Percentiles rank a stretch among this genome's conserved stretches.
phyloP scores from a whole-genome alignment of 1,284 basidiomycete genomes.

The Pseudozyma hubeiensis region DNA sequence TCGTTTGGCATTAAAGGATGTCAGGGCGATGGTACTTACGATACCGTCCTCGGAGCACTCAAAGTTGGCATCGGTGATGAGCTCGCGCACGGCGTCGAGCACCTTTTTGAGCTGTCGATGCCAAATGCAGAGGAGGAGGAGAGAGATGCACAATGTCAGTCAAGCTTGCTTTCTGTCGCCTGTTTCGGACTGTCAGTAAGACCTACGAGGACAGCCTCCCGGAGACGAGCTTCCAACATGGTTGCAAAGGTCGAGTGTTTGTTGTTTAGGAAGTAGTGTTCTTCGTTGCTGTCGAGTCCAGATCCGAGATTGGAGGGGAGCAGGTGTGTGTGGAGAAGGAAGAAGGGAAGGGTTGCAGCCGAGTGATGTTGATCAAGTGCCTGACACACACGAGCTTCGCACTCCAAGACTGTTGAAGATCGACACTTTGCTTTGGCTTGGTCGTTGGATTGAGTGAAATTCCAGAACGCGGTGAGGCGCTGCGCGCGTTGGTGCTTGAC shows the following conservation, averaged over 20 bases:
- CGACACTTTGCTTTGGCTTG: not conserved
- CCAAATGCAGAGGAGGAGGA: not conserved
- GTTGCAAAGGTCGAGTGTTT: conserved; percentile 3
- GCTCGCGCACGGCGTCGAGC: conserved; percentile 86
- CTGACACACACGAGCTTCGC: not conserved
- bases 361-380: not conserved
- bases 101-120: conserved; percentile 63
- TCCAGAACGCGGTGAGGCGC: conserved; percentile 2
- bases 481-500: conserved; percentile 1
- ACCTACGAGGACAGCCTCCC: conserved; percentile 57
- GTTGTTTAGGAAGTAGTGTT: not conserved
- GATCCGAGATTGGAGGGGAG: not conserved
- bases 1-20: conserved; percentile 1
- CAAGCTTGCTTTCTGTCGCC: not conserved
- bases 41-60: conserved; percentile 95
- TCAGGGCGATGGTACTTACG: conserved; percentile 72
- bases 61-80: conserved; percentile 97
- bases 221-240: conserved; percentile 64
- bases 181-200: no score
- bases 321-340: conserved; percentile 1
- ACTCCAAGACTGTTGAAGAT: not conserved
- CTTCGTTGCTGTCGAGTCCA: not conserved
- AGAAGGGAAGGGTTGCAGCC: not conserved
- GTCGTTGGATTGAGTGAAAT: not conserved
- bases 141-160: conserved; percentile 6